A percentile compares a stretch with the other conserved stretches of the same genome.
These are phyloP conservation scores for Ceratocystis colombiana DNA, from an alignment of 2,329 filamentous ascomycete species.

Conservation along the genomic window DNA sequence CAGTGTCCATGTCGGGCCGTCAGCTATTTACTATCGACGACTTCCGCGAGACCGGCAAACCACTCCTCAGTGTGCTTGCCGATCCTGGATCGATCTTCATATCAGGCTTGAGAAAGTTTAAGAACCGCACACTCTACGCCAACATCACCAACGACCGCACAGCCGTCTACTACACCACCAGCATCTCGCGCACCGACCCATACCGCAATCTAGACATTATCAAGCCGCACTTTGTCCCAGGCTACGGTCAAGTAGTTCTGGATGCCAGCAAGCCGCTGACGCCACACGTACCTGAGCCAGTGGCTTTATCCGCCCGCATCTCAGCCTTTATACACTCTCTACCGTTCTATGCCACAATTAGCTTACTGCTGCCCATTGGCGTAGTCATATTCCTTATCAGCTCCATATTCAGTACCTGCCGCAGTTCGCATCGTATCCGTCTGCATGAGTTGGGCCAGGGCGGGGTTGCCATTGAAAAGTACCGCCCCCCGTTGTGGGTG, in stretches of 20 bases:
- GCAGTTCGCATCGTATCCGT: constrained; percentile 63
- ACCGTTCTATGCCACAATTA: constrained; percentile 54
- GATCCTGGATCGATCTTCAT: constrained; percentile 82
- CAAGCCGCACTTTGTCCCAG: constrained; percentile 53
- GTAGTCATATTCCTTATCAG: constrained; percentile 63
- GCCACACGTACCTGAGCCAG: constrained; percentile 28
- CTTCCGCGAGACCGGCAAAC: constrained; percentile 73
- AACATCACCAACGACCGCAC: constrained; percentile 82
- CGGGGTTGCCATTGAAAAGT: constrained; percentile 57
- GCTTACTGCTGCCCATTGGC: constrained; percentile 64
- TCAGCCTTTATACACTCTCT: constrained; percentile 37
- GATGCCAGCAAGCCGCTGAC: constrained; percentile 54
- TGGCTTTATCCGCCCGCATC: constrained; percentile 31
- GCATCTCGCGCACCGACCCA: constrained; percentile 66
- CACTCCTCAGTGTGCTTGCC: constrained; percentile 69
- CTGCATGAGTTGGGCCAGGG: constrained; percentile 63
- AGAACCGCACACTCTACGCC: constrained; percentile 65
- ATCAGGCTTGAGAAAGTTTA: constrained; percentile 63
- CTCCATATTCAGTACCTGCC: constrained; percentile 63
- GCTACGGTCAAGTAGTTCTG: constrained; percentile 65
- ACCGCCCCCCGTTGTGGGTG: constrained; percentile 65
- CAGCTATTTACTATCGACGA: constrained; percentile 81
- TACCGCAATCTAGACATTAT: constrained; percentile 51
- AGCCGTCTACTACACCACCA: constrained; percentile 73
- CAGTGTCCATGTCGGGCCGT: constrained; percentile 65